Percentiles rank a stretch among this genome's conserved stretches.
phyloP scores from a whole-genome alignment of 2,329 filamentous ascomycete genomes.

The Xylariaceae sp. region DNA sequence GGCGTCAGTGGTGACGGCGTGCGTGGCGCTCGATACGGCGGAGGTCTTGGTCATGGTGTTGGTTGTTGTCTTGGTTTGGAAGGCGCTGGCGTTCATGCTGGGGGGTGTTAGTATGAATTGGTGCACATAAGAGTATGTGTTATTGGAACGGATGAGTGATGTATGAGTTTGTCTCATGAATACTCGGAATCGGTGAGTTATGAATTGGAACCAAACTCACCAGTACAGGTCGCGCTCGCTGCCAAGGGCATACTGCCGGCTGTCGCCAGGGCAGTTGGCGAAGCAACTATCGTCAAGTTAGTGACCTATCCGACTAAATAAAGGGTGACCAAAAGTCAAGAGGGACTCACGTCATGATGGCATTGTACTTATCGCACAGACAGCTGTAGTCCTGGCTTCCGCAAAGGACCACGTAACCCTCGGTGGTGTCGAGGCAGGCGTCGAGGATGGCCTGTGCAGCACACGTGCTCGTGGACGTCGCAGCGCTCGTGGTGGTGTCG shows the following conservation, averaged over 20 bases:
- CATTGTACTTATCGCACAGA: slow-evolving; percentile 51
- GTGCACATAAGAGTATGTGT: not conserved
- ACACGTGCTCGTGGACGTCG: slow-evolving; percentile 21
- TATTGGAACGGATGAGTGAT: no score
- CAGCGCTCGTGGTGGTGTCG: slow-evolving; percentile 10
- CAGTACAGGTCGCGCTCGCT: slow-evolving; percentile 29
- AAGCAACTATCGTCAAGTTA: slow-evolving; percentile 46
- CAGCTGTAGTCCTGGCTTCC: slow-evolving; percentile 38
- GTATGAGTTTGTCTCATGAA: not conserved
- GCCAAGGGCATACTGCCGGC: slow-evolving; percentile 23
- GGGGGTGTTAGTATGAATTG: not conserved
- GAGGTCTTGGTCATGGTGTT: not conserved
- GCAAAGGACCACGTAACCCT: slow-evolving; percentile 34
- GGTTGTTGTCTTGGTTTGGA: slow-evolving; percentile 22
- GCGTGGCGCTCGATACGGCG: not conserved
- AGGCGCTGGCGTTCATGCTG: slow-evolving; percentile 30
- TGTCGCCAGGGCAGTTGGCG: slow-evolving; percentile 55
- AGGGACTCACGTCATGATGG: slow-evolving; percentile 47
- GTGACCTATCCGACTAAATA: no score
- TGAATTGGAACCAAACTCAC: slow-evolving; percentile 16
- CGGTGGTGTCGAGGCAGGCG: slow-evolving; percentile 33
- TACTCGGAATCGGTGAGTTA: not conserved
- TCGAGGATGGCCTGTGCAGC: slow-evolving; percentile 36
- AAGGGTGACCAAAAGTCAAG: no score
- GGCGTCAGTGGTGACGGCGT: not conserved